Base-by-base conservation (phyloP, 768 basidiomycete genomes). In the Bullera alba region DNA sequence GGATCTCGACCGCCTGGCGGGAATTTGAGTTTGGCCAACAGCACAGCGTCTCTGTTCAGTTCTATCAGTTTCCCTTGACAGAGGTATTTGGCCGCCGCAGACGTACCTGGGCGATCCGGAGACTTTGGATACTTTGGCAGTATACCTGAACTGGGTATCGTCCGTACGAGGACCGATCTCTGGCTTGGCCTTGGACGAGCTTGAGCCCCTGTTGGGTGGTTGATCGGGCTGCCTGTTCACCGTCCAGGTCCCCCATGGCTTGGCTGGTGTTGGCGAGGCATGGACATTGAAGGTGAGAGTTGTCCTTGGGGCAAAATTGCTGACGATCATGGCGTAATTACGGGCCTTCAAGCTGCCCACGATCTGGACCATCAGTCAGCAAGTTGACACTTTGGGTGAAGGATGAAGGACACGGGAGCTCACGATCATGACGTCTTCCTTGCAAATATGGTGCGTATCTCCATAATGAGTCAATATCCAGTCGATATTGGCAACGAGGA, bases 171-270 rank as follows among this genome's bases (percentile, higher is more conserved):
- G 35, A 26, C 42, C 19, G 34, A 36, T 34, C 25, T 27, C 30
- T 44, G 43, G 23, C n/a, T n/a, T 42, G 21, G 27, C 46, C 28
- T n/a, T 37, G 15, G 3, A 38, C 23, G n/a, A 42, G 25, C 22
- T 50, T 42, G 26, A 36, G 35, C 15, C 38, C 46, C 19, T 28
- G 17, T 12, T 23, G 28, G 23, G 16, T 26, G 17, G 39, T 44
- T 34, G 21, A 19, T 22, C 5, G 10, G 26, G 48, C 22, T 51
- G 25, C 12, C 25, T 29, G 37, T 52, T 53, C 17, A 53, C 43
- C 2, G 81, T 80, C 67, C 86, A 87, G 15, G 77, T 77, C 5
- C 87, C 87, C 87, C 87, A 90, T 1, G 81, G 79, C 37, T 81
- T 77, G 3, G 82, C 81, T 26, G 63, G 61, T 50, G 72, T 76